Base-by-base conservation (phyloP, 2,329 filamentous ascomycete genomes). In the Fusarium sp. region DNA sequence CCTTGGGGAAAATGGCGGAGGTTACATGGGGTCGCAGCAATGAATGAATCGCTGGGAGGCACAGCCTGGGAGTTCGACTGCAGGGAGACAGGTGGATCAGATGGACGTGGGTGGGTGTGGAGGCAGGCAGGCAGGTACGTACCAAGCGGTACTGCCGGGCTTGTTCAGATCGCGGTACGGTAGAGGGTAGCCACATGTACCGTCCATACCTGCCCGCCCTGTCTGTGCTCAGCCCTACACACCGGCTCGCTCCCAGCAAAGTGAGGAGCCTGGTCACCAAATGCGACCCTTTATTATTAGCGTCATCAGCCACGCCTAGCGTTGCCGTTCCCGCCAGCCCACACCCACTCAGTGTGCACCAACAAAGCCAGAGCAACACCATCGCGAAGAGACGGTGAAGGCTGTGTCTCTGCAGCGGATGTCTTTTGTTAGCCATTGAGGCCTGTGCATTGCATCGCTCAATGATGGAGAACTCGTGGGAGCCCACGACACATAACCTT, bases 191-290 rank as follows among this genome's bases (percentile, higher is more conserved):
- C 20, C 33, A 13, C 61, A 70, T 64, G 68, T 70, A 76, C 65
- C 67, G 50, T 36, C 16, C 20, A 67, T 66, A 71, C 70, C 38
- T 71, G 47, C 33, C 45, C 45, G 50, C 69, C 50, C 50, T 65
- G 72, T 63, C 76, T 68, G 71, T 77, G 77, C 77, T 79, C 77
- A 79, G 77, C 77, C 77, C 77, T 79, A 79, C 70, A 67, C 69
- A 66, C 69, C 74, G 68, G 68, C 66, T 70, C 72, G 68, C 20
- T 65, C 65, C 69, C 60, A 70, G 56, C 72, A 61, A 71, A 57
- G 65, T 40, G 62, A 66, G 69, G 63, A 65, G 60, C 60, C 66
- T 38, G 59, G 66, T 38, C 68, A 27, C 60, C 62, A 72, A 76
- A 78, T 78, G 66, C 66, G 61, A 74, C 67, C 68, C 71, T 68